Base-by-base conservation (phyloP, 2,329 filamentous ascomycete genomes). In the Phyllosticta citriasiana region DNA sequence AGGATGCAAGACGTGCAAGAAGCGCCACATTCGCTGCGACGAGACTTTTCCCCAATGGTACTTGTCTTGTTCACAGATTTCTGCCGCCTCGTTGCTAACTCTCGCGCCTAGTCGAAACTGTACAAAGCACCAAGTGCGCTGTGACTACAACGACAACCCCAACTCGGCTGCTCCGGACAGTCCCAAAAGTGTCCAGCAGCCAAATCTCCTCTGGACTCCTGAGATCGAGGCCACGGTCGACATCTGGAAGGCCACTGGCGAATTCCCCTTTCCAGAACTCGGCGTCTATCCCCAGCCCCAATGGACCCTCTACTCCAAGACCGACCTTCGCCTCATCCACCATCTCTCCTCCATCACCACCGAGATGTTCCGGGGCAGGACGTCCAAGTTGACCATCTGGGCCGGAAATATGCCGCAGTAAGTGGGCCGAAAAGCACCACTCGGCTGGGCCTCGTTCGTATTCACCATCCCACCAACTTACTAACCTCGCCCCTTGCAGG, bases 11-110 rank as follows among this genome's bases (percentile, higher is more conserved):
- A 96, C 91, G 64, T 99, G 94, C 84, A 99, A 99, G 78, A 88
- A 89, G 74, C 86, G 94, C 73, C 94, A 99, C 77, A 99, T 99
- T 73, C 85, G 94, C 70, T 99, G 94, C 78, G 94, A 99, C 72
- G 94, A 99, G 76, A 96, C 86, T 67, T 97, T 96, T 71, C 94
- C 94, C 57, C 94, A 99, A 83, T 99, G 93, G 91, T 96, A 81
- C 69, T 82, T 66, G 16, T 47, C 40, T 19, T 47, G n/a, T 47
- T n/a, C 14, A 47, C n/a, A 47, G 16, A 10, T 12, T 40, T 47
- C 5, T n/a, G 35, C 4, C 40, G 5, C 19, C 19, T 7, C 16
- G n/a, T n/a, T 47, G 14, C 16, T 30, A 6, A 30, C 4, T 60
- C 60, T 61, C 55, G 57, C 52, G 53, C 19, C 33, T 70, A 96